Base-by-base conservation (phyloP, 768 basidiomycete genomes). In the Mycena latifolia region DNA sequence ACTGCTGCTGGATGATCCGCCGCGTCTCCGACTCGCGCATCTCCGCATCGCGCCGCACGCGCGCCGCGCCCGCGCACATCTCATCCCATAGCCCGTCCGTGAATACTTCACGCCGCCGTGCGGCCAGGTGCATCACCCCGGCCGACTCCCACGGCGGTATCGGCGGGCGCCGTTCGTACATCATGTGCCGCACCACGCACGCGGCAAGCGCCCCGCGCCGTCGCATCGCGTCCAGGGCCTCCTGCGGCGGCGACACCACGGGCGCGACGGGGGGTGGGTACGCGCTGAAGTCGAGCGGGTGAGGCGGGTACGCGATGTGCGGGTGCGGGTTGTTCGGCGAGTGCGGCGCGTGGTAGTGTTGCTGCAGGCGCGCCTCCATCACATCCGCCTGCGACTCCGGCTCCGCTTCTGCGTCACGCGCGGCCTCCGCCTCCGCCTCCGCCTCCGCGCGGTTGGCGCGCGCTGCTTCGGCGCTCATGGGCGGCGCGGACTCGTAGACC, bases 241-340 rank as follows among this genome's bases (percentile, higher is more conserved):
- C 33, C 29, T 17, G 12, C 28, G 17, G 2, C n/a, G 6, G 9
- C 15, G 24, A 31, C 8, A 22, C 22, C n/a, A 14, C 8, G 18
- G 51, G 29, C n/a, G 11, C 10, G 31, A 2, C 9, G 20, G 4
- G 24, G 46, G 59, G 17, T 5, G 66, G 66, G n/a, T 67, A 67
- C 18, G 25, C 35, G n/a, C 29, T 31, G 39, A 67, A 67, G 24
- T 67, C 66, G 22, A 67, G 61, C 41, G 55, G 60, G 51, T 67
- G 66, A 3, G 52, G 24, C 5, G 66, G 66, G 35, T 62, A 67
- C 41, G 0, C 4, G 17, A 62, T 1, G 7, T 39, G 7, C 20
- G 55, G 66, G 24, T 50, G 28, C 10, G 60, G 60, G 37, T 62
- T 67, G 52, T 67, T 67, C 18, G 66, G 66, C 5, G 55, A 57